These are phyloP conservation scores for Centaurea solstitialis DNA, from an alignment of 129 eudicot species.

Conservation along the genomic window DNA sequence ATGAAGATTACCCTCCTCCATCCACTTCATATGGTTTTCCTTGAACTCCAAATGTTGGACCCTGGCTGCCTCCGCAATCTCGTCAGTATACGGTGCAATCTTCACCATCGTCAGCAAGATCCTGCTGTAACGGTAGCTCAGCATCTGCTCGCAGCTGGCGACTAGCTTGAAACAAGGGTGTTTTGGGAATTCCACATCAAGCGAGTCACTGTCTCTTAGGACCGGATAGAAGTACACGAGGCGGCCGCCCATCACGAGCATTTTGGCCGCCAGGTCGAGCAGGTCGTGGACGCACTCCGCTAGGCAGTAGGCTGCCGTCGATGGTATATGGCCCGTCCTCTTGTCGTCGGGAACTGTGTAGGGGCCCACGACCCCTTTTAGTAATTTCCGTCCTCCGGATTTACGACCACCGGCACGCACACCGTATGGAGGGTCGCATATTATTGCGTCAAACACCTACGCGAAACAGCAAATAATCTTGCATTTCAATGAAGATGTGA, in stretches of 20 bases:
- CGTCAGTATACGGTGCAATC: slow-evolving; percentile 67
- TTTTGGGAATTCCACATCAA: slow-evolving; percentile 71
- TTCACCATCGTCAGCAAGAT: slow-evolving; percentile 94
- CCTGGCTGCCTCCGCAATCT: slow-evolving; percentile 71
- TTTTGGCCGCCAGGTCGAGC: slow-evolving; percentile 84
- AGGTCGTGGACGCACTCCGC: slow-evolving; percentile 91
- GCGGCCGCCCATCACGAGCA: slow-evolving; percentile 90
- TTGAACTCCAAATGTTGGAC: slow-evolving; percentile 72
- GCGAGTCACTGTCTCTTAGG: slow-evolving; percentile 65
- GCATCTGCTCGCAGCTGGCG: slow-evolving; percentile 78
- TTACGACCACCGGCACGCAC: slow-evolving; percentile 99
- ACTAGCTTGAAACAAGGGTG: slow-evolving; percentile 87
- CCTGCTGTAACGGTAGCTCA: slow-evolving; percentile 88
- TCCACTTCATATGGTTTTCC: slow-evolving; percentile 91
- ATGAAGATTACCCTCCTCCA: slow-evolving; percentile 94
- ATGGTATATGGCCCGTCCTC: slow-evolving; percentile 87
- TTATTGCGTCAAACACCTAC: slow-evolving; percentile 87
- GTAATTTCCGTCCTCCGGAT: slow-evolving; percentile 88
- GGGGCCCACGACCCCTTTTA: slow-evolving; percentile 81
- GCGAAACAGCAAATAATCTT: neutral
- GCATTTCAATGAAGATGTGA: no score
- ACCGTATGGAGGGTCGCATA: slow-evolving; percentile 95
- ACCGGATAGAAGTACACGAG: slow-evolving; percentile 93
- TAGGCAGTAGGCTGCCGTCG: slow-evolving; percentile 90
- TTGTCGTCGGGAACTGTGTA: slow-evolving; percentile 84